These are phyloP conservation scores for Jackrogersella multiformis DNA, from an alignment of 495 filamentous ascomycete species.

Conservation along the genomic window DNA sequence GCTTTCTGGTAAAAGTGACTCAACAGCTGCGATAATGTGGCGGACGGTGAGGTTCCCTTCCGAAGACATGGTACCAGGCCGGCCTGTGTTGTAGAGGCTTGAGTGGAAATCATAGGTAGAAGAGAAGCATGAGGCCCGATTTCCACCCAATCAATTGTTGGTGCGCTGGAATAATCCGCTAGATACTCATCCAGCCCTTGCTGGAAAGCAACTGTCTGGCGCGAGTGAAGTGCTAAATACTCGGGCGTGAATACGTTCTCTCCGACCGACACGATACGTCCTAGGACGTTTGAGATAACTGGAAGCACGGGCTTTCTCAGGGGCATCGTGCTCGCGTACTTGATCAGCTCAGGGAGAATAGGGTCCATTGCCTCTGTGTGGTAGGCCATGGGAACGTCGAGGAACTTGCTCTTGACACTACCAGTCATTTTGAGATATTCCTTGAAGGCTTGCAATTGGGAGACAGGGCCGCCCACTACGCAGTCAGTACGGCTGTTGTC, in stretches of 20 bases:
- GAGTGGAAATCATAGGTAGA: slow-evolving; percentile 2
- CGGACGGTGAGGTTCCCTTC: slow-evolving; percentile 1
- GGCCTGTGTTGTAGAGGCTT: not conserved
- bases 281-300: not conserved
- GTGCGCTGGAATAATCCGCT: not conserved
- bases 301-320: not conserved
- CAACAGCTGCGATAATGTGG: slow-evolving; percentile 3
- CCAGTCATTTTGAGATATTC: not conserved
- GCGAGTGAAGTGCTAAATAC: slow-evolving; percentile 1
- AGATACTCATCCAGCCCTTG: slow-evolving; percentile 8
- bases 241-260: not conserved
- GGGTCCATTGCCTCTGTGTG: slow-evolving; percentile 8
- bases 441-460: slow-evolving; percentile 1
- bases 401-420: slow-evolving; percentile 1
- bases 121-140: slow-evolving; percentile 1
- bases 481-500: slow-evolving; percentile 7
- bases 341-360: not conserved
- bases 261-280: not conserved
- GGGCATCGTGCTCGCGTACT: not conserved
- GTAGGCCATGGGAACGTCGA: slow-evolving; percentile 3
- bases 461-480: not conserved
- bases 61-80: not conserved
- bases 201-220: slow-evolving; percentile 6
- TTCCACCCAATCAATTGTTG: slow-evolving; percentile 5
- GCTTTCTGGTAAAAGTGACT: slow-evolving; percentile 2